These are phyloP conservation scores for Fusarium domesticum DNA, from an alignment of 2,329 filamentous ascomycete species.

Conservation along the genomic window DNA sequence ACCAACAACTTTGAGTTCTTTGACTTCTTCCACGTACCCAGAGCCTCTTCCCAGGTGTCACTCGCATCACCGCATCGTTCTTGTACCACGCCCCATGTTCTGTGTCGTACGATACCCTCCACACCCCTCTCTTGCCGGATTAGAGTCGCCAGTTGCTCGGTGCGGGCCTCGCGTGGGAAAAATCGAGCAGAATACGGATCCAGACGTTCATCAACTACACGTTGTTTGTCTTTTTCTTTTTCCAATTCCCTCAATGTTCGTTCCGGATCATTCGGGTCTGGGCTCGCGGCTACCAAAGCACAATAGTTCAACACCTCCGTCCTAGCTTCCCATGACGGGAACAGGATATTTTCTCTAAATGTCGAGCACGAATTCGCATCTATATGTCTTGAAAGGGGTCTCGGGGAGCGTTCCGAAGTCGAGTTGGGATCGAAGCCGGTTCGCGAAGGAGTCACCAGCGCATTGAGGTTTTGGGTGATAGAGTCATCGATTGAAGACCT, in stretches of 20 bases:
- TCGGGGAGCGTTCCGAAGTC: slow-evolving; percentile 61
- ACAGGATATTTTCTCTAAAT: slow-evolving; percentile 77
- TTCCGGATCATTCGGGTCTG: slow-evolving; percentile 84
- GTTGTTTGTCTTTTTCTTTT: slow-evolving; percentile 65
- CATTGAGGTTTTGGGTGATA: slow-evolving; percentile 90
- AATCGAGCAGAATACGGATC: slow-evolving; percentile 89
- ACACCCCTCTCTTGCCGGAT: slow-evolving; percentile 73
- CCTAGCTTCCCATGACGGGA: slow-evolving; percentile 82
- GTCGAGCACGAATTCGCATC: slow-evolving; percentile 59
- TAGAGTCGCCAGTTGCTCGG: slow-evolving; percentile 71
- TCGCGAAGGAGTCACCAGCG: slow-evolving; percentile 71
- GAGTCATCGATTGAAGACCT: slow-evolving; percentile 85
- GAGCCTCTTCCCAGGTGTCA: slow-evolving; percentile 61
- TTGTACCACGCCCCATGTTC: slow-evolving; percentile 76
- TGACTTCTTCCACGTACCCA: slow-evolving; percentile 58
- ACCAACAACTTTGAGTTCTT: slow-evolving; percentile 14
- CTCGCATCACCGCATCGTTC: slow-evolving; percentile 68
- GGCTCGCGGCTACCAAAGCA: slow-evolving; percentile 78
- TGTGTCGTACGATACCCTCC: slow-evolving; percentile 73
- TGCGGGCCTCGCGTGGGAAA: slow-evolving; percentile 74
- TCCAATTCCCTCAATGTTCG: slow-evolving; percentile 67
- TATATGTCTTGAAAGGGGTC: slow-evolving; percentile 52
- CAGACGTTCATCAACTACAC: slow-evolving; percentile 79
- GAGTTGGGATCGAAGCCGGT: slow-evolving; percentile 75
- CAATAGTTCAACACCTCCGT: slow-evolving; percentile 87